Base-by-base conservation (phyloP, 371 early-diverging fungal genomes). In the Sporodiniella umbellata region DNA sequence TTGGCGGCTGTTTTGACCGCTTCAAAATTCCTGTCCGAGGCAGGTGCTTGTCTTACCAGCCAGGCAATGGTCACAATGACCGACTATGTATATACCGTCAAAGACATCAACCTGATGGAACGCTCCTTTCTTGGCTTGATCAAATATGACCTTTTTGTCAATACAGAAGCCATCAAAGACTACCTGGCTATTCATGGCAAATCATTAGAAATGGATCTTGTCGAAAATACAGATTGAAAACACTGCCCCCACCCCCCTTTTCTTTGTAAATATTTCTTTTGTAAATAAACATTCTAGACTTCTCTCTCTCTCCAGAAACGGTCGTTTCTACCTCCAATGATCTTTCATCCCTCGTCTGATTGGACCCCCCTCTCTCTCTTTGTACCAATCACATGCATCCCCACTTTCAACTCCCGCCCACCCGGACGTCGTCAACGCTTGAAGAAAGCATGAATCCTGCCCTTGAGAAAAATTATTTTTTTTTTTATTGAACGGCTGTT, bases 1-100 rank as follows among this genome's bases (percentile, higher is more conserved):
- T 51, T 89, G 30, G 86, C 86, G 0, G 83, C 90, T 5, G 67
- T 87, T 39, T 60, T 89, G 28, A 78, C 83, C 2, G 87, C 87
- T 3, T 82, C 82, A 38, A 89, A 82, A 66, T 85, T 79, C 53
- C 51, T 82, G 37, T 73, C 75, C 26, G 83, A 87, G 47, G 82
- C 85, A 19, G 76, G 78, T 40, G 68, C 75, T 4, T 66, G 79
- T 12, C 70, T 86, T 33, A 68, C 70, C 5, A 83, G 83, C 43
- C 80, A 77, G 42, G 65, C 70, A 39, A 74, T 89, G 19, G 81
- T 82, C 8, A 72, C 62, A 12, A 83, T 85, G 57, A 79, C 84
- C 0, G 73, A 79, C 45, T 74, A 82, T 51, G 70, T 83, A 18
- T 89, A 85, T 48, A 68, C 80, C 10, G 66, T 71, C 8, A 68